Percentiles rank a stretch among this genome's conserved stretches.
Conservation (phyloP, 345 rosid genomes). For the Balakata baccata region DNA sequence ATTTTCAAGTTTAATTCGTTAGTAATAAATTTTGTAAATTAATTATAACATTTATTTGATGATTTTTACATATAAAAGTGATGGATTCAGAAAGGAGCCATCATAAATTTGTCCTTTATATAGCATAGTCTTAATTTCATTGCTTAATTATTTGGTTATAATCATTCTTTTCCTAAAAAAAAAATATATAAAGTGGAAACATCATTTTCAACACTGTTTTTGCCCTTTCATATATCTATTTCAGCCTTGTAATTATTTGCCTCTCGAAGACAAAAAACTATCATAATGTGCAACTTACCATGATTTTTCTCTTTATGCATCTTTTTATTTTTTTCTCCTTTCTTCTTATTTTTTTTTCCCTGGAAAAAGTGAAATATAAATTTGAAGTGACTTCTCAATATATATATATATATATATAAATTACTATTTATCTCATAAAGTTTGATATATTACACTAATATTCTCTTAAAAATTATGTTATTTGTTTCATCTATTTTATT, state of each 20-base stretch:
- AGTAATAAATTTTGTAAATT: background rate
- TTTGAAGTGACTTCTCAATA: background rate
- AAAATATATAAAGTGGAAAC: constrained; percentile 8
- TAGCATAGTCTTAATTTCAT: background rate
- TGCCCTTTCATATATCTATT: background rate
- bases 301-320: too few relatives aligned
- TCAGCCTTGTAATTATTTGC: constrained; percentile 7
- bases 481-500: too few relatives aligned
- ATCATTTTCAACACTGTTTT: constrained; percentile 12
- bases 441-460: too few relatives aligned
- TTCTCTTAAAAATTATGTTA: too few relatives aligned
- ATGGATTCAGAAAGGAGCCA: background rate
- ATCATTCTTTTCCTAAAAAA: background rate
- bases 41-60: background rate
- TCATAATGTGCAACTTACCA: background rate
- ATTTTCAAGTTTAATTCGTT: too few relatives aligned
- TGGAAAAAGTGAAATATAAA: background rate
- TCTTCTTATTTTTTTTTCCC: background rate
- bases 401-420: too few relatives aligned
- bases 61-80: background rate
- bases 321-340: too few relatives aligned
- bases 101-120: background rate
- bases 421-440: too few relatives aligned
- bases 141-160: background rate
- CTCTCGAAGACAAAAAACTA: constrained; percentile 15